A percentile compares a stretch with the other conserved stretches of the same genome.
These are phyloP conservation scores for Schizophyllum commune DNA, from an alignment of 1,284 basidiomycete genomes.

Conservation along the genomic window DNA sequence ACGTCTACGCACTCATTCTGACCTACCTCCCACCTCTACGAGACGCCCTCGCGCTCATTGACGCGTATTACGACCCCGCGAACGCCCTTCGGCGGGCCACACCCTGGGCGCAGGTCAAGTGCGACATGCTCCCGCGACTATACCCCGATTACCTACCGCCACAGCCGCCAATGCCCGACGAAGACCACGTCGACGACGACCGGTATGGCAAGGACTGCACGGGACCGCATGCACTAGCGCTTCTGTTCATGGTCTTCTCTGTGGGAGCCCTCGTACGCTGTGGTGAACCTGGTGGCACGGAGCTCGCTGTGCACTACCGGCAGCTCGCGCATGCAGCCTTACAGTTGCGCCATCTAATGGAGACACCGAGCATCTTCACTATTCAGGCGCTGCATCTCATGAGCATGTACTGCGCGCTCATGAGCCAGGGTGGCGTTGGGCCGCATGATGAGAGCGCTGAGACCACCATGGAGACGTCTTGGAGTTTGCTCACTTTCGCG, in stretches of 20 bases:
- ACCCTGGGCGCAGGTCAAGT: conserved; percentile 36
- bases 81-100: conserved; percentile 52
- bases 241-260: conserved; percentile 58
- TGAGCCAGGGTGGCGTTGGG: conserved; percentile 10
- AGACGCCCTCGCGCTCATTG: conserved; percentile 36
- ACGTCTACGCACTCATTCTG: conserved; percentile 42
- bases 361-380: conserved; percentile 58
- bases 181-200: conserved; percentile 4
- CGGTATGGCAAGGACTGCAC: conserved; percentile 10
- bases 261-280: conserved; percentile 42
- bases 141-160: conserved; percentile 12
- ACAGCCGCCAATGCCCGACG: background rate
- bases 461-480: conserved; percentile 54
- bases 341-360: conserved; percentile 51
- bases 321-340: conserved; percentile 53
- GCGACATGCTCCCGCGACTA: conserved; percentile 41
- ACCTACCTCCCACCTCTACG: conserved; percentile 42
- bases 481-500: conserved; percentile 49
- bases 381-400: conserved; percentile 56
- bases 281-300: conserved; percentile 14
- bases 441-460: conserved; percentile 28
- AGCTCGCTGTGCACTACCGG: conserved; percentile 51
- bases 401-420: conserved; percentile 47
- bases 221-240: conserved; percentile 29
- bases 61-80: conserved; percentile 49